phyloP scores from a whole-genome alignment of 345 rosid species.

The Bruguiera sexangula region DNA sequence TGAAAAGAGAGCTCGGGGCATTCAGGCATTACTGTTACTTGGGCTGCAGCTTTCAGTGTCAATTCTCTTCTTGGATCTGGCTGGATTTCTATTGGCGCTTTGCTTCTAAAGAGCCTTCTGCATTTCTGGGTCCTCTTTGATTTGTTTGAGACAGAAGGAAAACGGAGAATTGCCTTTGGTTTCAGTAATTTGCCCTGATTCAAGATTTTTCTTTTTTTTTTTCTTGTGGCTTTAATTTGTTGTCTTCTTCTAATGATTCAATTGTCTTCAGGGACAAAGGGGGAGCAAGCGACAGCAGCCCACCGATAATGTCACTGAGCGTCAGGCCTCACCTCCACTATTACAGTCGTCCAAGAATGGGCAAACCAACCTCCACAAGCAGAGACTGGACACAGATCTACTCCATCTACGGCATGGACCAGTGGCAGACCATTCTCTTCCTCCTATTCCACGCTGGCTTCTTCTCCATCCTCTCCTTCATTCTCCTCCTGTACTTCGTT shows the following conservation, averaged over 20 bases:
- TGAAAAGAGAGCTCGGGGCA: background rate
- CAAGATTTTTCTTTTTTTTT: background rate
- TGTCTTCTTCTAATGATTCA: background rate
- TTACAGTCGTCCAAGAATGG: slow-evolving; percentile 7
- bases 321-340: slow-evolving; percentile 14
- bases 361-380: slow-evolving; percentile 22
- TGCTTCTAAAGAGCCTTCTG: background rate
- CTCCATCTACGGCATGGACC: slow-evolving; percentile 86
- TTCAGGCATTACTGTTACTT: too few relatives aligned
- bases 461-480: slow-evolving; percentile 60
- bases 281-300: background rate
- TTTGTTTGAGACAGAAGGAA: background rate
- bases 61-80: slow-evolving; percentile 4
- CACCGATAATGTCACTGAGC: slow-evolving; percentile 14
- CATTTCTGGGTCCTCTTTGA: slow-evolving; percentile 7
- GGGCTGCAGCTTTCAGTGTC: too few relatives aligned
- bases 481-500: slow-evolving; percentile 66
- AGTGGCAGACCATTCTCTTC: slow-evolving; percentile 77
- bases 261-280: background rate
- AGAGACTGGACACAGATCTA: slow-evolving; percentile 95
- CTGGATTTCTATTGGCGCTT: background rate
- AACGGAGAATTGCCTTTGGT: background rate
- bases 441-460: slow-evolving; percentile 52
- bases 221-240: background rate
- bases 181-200: too few relatives aligned